These are phyloP conservation scores for Suillus fuscotomentosus DNA, from an alignment of 768 basidiomycete genomes.

Conservation along the genomic window DNA sequence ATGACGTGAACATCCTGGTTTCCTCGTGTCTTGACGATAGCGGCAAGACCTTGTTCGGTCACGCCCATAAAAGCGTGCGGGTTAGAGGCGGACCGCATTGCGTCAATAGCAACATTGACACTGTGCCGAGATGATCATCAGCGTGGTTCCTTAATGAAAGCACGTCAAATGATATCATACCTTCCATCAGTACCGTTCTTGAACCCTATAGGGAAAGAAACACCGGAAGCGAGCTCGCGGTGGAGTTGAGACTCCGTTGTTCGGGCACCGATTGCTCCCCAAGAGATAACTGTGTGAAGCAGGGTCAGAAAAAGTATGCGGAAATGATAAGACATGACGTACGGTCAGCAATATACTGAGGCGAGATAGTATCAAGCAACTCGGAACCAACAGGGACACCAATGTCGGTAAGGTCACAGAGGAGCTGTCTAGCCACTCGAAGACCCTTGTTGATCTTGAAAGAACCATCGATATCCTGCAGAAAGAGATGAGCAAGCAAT, in stretches of 20 bases:
- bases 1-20: slow-evolving; percentile 93
- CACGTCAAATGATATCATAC: slow-evolving; percentile 27
- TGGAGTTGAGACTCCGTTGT: slow-evolving; percentile 98
- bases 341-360: slow-evolving; percentile 83
- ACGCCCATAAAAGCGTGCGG: slow-evolving; percentile 98
- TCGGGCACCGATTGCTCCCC: slow-evolving; percentile 96
- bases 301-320: background rate
- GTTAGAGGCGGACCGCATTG: slow-evolving; percentile 89
- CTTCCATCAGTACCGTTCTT: slow-evolving; percentile 99
- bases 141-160: background rate
- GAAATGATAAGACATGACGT: slow-evolving; percentile 20
- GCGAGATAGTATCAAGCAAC: slow-evolving; percentile 81
- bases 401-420: slow-evolving; percentile 85
- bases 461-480: slow-evolving; percentile 80
- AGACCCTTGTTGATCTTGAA: slow-evolving; percentile 98
- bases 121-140: slow-evolving; percentile 28
- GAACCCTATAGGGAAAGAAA: slow-evolving; percentile 98
- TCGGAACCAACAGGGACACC: slow-evolving; percentile 95
- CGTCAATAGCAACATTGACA: slow-evolving; percentile 91
- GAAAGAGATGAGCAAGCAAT: background rate
- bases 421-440: slow-evolving; percentile 80
- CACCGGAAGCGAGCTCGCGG: slow-evolving; percentile 92
- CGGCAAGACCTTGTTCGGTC: slow-evolving; percentile 83
- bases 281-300: slow-evolving; percentile 59
- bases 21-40: slow-evolving; percentile 90